A percentile compares a stretch with the other conserved stretches of the same genome.
phyloP scores from a whole-genome alignment of 2,329 filamentous ascomycete genomes.

The Westerdykella aurantiaca region DNA sequence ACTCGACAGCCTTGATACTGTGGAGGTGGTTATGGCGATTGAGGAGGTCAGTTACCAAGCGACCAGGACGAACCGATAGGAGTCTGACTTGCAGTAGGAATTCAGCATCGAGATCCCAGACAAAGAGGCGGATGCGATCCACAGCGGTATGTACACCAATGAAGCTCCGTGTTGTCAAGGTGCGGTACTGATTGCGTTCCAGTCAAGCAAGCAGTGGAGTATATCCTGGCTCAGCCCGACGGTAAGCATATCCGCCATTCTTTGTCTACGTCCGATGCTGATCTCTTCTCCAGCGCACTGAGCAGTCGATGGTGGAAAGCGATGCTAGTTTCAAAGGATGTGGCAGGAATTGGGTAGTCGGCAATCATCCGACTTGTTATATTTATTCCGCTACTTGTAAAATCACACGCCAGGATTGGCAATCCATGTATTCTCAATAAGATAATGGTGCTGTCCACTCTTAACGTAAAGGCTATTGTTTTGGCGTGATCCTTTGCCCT shows the following conservation, averaged over 20 bases:
- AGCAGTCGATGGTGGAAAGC: constrained; percentile 10
- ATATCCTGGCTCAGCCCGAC: constrained; percentile 89
- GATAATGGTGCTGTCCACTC: constrained; percentile 31
- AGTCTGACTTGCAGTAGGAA: constrained; percentile 45
- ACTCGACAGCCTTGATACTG: constrained; percentile 93
- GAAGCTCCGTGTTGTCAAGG: background rate
- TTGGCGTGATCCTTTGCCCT: background rate
- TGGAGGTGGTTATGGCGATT: constrained; percentile 99
- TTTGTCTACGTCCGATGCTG: constrained; percentile 15
- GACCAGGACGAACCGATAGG: constrained; percentile 2
- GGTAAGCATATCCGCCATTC: constrained; percentile 52
- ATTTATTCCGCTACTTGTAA: constrained; percentile 35
- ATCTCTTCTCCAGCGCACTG: constrained; percentile 27
- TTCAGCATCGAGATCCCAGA: constrained; percentile 96
- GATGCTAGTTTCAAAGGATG: constrained; percentile 17
- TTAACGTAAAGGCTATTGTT: constrained; percentile 1
- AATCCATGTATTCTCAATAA: constrained; percentile 31
- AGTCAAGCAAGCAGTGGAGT: constrained; percentile 94
- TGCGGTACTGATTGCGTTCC: constrained; percentile 27
- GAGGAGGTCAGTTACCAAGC: constrained; percentile 66
- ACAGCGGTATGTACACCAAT: constrained; percentile 66
- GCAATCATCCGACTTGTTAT: constrained; percentile 30
- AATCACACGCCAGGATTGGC: constrained; percentile 32
- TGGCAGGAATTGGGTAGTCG: constrained; percentile 26
- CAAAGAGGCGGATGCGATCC: constrained; percentile 91